A percentile compares a stretch with the other conserved stretches of the same genome.
Evolutionary conservation across 495 filamentous ascomycete genomes (phyloP).

Genomic region (Letharia lupina): DNA sequence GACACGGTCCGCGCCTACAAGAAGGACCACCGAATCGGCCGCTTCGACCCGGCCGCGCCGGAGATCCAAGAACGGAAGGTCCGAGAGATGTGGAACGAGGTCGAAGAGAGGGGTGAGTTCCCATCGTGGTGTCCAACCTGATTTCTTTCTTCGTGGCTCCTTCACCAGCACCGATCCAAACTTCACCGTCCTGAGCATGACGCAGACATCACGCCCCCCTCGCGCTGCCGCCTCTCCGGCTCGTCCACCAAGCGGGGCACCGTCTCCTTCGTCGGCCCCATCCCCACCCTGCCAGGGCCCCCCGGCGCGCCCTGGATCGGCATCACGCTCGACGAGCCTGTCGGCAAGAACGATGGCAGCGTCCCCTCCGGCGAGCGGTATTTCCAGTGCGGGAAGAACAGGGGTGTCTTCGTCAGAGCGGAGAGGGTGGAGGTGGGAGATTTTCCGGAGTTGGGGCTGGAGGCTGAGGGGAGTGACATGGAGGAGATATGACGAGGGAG

Average conservation of each 20-base stretch:
- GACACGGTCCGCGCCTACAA: conserved; percentile 94
- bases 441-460: conserved; percentile 53
- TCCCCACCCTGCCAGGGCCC: conserved; percentile 66
- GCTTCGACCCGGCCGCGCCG: conserved; percentile 82
- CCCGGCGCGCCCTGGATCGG: conserved; percentile 74
- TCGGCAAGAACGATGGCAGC: conserved; percentile 84
- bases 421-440: conserved; percentile 87
- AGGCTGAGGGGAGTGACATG: conserved; percentile 64
- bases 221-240: conserved; percentile 53
- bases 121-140: not conserved
- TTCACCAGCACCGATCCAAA: conserved; percentile 17
- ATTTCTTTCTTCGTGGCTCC: no score
- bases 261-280: conserved; percentile 72
- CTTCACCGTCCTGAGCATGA: conserved; percentile 46
- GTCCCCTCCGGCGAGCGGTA: conserved; percentile 63
- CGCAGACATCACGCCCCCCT: conserved; percentile 48
- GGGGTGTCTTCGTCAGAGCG: conserved; percentile 79
- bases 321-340: conserved; percentile 75
- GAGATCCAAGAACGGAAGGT: conserved; percentile 59
- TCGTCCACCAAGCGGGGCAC: conserved; percentile 72
- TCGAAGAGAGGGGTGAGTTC: conserved; percentile 48
- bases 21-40: conserved; percentile 79
- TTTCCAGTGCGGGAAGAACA: conserved; percentile 63
- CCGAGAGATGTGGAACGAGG: conserved; percentile 53
- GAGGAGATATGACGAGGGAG: conserved; percentile 61